Conservation (phyloP, 202 grass and related monocot species). For the Digitaria exilis region DNA sequence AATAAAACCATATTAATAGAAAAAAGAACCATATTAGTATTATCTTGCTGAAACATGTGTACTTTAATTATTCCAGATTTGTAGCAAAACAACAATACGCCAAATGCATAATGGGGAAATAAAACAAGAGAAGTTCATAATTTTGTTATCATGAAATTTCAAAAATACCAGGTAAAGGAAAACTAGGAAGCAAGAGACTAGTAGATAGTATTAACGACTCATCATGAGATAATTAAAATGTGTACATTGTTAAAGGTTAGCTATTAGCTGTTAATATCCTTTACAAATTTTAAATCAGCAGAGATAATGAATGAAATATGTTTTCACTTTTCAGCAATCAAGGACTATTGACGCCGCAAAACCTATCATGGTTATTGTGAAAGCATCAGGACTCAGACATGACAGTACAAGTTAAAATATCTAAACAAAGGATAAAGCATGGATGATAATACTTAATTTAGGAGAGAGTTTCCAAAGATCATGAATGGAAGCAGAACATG, state of each 20-base stretch:
- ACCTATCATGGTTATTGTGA: neutral
- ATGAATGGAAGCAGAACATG: neutral
- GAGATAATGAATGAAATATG: neutral
- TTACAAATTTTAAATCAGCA: neutral
- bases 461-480: neutral
- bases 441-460: neutral
- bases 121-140: neutral
- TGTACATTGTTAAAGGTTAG: neutral
- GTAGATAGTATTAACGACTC: neutral
- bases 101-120: neutral
- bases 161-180: neutral
- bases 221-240: neutral
- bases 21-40: slow-evolving; percentile 35
- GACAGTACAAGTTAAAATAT: slow-evolving; percentile 1
- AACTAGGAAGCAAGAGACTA: slow-evolving; percentile 30
- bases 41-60: neutral
- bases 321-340: too few relatives aligned
- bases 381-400: neutral
- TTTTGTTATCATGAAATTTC: slow-evolving; percentile 4
- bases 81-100: neutral
- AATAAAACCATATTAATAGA: slow-evolving; percentile 42
- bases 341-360: neutral
- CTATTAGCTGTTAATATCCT: neutral
- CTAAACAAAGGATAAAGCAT: neutral
- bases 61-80: slow-evolving; percentile 5